Base-by-base conservation (phyloP, 805 yeast species). In the Candida ficus region DNA sequence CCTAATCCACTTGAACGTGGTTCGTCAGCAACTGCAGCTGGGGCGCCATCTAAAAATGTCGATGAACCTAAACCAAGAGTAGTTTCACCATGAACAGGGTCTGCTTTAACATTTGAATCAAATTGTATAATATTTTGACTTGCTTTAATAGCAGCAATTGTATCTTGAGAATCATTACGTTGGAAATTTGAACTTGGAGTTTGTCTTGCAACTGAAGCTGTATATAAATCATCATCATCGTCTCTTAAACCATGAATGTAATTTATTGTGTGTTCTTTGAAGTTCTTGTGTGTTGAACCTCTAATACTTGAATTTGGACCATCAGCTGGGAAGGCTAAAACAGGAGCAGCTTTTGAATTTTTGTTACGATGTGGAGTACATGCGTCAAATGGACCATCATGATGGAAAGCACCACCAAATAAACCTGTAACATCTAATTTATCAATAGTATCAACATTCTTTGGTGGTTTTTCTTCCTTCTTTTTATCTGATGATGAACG, bases 321-420 rank as follows among this genome's bases (percentile, higher is more conserved):
- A 63, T 91, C 95, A 7, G 75, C 85, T 0, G 97, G 96, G 72
- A 91, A 93, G 1, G 99, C 99, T 67, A 78, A 69, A 13, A 93
- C 96, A 5, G 99, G 99, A 0, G 97, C 95, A 34, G 78, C 80
- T 56, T 69, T 73, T 16, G 71, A 68, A 48, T 76, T 71, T 64
- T 83, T 85, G 64, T 93, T 93, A 61, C 98, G 80, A 62, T 87
- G 96, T 7, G 99, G 98, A 3, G 95, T 85, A 62, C 98, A 91
- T 1, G 99, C 99, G 61, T 93, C 99, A 60, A 93, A 93, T 13
- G 99, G 99, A 11, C 99, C 99, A 65, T 93, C 99, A 62, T 93
- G 98, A 63, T 93, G 99, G 73, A 93, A 93, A 3, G 95, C 87
- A 14, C 88, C 87, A 20, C 96, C 97, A 59, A 86, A 90, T 46